Evolutionary conservation across 2,329 filamentous ascomycete species (phyloP).

Genomic region (Cladosporium cucumerinum): DNA sequence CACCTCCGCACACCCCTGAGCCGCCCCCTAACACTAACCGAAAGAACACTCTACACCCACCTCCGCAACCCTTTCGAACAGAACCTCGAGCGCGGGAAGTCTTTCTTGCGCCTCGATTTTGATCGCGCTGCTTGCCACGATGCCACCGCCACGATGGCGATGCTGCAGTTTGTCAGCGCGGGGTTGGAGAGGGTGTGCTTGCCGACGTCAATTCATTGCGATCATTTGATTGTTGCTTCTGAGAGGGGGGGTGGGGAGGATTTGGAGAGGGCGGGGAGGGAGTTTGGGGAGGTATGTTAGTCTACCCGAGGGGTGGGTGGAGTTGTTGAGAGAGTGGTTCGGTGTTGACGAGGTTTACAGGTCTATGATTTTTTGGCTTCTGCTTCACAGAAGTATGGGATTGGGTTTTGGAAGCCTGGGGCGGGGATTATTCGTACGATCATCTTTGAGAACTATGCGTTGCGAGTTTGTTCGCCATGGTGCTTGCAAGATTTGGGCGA

Average conservation of each 20-base stretch:
- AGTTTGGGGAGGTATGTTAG: not conserved
- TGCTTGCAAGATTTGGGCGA: no score
- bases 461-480: constrained; percentile 40
- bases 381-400: constrained; percentile 98
- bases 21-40: constrained; percentile 87
- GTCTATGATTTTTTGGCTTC: constrained; percentile 95
- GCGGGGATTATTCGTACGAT: constrained; percentile 99
- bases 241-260: constrained; percentile 91
- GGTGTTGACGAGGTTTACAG: constrained; percentile 58
- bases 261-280: constrained; percentile 71
- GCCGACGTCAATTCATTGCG: constrained; percentile 94
- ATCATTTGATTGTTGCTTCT: constrained; percentile 92
- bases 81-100: constrained; percentile 91
- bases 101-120: constrained; percentile 92
- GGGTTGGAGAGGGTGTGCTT: constrained; percentile 94
- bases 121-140: constrained; percentile 99
- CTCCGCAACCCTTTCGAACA: constrained; percentile 94
- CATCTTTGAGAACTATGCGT: constrained; percentile 96
- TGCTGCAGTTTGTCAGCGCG: constrained; percentile 98
- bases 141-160: constrained; percentile 99
- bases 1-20: constrained; percentile 87
- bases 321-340: not conserved
- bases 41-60: constrained; percentile 99
- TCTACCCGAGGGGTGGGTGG: not conserved
- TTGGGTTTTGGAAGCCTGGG: constrained; percentile 98